Conservation (phyloP, 2,329 filamentous ascomycete genomes). For the Pezicula carpinea region DNA sequence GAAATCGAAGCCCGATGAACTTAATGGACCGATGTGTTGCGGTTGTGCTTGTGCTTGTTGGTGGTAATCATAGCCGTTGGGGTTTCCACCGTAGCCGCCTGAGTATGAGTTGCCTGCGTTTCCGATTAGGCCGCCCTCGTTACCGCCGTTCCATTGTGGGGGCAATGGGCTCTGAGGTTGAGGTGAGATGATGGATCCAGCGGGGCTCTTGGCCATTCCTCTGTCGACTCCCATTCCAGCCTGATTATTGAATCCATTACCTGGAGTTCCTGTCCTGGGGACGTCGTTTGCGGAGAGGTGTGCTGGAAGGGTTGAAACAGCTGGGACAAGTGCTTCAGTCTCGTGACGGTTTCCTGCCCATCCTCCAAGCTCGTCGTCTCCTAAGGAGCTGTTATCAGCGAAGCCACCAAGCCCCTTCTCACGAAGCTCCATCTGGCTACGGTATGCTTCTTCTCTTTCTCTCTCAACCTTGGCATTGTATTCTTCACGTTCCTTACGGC, state of each 20-base stretch:
- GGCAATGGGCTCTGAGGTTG: conserved; percentile 7
- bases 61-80: neutral
- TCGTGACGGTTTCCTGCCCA: conserved; percentile 15
- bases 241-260: conserved; percentile 5
- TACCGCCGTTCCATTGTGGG: conserved; percentile 14
- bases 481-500: conserved; percentile 44
- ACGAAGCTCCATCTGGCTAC: conserved; percentile 24
- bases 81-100: conserved; percentile 11
- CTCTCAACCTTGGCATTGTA: conserved; percentile 26
- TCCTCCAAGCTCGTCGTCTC: conserved; percentile 24
- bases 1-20: neutral
- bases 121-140: conserved; percentile 13
- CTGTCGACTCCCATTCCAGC: conserved; percentile 3
- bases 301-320: conserved; percentile 6
- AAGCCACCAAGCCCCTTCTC: conserved; percentile 25
- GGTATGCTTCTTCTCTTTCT: conserved; percentile 23
- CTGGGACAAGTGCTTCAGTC: conserved; percentile 5
- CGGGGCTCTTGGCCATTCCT: conserved; percentile 2
- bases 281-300: conserved; percentile 9
- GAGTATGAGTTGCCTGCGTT: conserved; percentile 13
- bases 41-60: too few species aligned
- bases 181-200: conserved; percentile 9
- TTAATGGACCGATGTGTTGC: neutral
- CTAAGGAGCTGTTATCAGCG: conserved; percentile 16
- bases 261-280: conserved; percentile 3